Evolutionary conservation across 768 basidiomycete genomes (phyloP), one percentile per base, ranked within the genome.

Genomic region (Termitomyces sp.): DNA sequence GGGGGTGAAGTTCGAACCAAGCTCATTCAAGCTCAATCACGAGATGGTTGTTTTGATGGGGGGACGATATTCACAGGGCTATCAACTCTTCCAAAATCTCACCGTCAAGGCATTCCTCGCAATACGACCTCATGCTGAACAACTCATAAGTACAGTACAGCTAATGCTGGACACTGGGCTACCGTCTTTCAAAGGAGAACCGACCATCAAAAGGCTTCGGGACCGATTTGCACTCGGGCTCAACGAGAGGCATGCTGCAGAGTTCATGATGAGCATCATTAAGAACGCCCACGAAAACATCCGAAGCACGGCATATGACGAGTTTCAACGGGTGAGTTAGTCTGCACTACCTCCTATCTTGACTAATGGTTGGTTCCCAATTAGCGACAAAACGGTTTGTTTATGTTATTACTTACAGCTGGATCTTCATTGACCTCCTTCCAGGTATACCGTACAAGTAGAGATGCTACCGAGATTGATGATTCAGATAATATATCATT

Each of bases 31-130:
- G 76, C 84, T 99, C 53, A 97, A 94, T 62, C 96, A 98, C 72
- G 97, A 99, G 74, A 99, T 99, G 97, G 91, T 98, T 18, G 83
- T 91, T 15, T 78, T 98, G 36, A 99, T 99, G 97, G 97, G 97
- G 53, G 97, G 97, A 11, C 84, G 91, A 65, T 84, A 91, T 70
- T 96, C 94, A 1, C 92, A 96, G 75, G 97, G 97, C 20, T 99
- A 96, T 74, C 88, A 90, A 59, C 83, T 94, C 42, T 99, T 98
- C 80, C 90, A 92, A 68, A 92, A 92, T 69, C 84, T 99, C 39
- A 93, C 92, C 3, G 87, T 98, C 66, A 97, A 98, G 74, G 96
- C 93, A 1, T 99, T 99, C 83, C 85, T 99, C 46, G 93, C 96
- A 2, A 89, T 97, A 61, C 88, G 97, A n/a, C 94, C 95, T 0